Evolutionary conservation across 495 filamentous ascomycete species (phyloP), one percentile per base, ranked within the genome.

Genomic region (Lepraria neglecta): DNA sequence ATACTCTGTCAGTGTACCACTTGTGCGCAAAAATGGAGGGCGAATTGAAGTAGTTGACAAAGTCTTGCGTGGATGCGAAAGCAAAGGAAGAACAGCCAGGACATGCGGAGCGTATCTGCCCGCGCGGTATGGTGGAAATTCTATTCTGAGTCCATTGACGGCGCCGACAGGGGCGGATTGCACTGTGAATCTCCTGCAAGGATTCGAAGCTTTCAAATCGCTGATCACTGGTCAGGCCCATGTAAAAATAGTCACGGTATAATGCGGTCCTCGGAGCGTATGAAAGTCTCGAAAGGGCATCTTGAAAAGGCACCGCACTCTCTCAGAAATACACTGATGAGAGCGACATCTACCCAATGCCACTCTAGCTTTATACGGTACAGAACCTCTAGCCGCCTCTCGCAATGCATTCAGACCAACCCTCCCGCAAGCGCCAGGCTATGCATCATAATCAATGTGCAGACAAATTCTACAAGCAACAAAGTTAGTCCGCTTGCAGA

Each of bases 11-110:
- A 66, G 65, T 67, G 65, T 51, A 62, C 40, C 10, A 62, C 30
- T 6, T 69, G 67, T 47, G 56, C 53, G 19, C 52, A 67, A 30
- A 21, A 38, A n/a, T 69, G 67, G 67, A 69, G 64, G 56, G 67
- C 67, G 57, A 69, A 69, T 63, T 69, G 60, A 67, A 38, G 35
- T 21, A 4, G 27, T 50, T 6, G 21, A 50, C n/a, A 3, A 9
- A 2, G 35, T 27, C 10, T 30, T 21, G 43, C 38, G 12, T 12
- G 12, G 7, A 6, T 19, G 33, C 0, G n/a, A 9, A 1, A 30
- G 35, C 10, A 9, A 4, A 4, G 30, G 12, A 28, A 44, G 10
- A 10, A 19, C 21, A 52, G 45, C 6, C 1, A 24, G 44, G 12
- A 54, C 9, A 2, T 4, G 28, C 2, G 7, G 38, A 19, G 31